phyloP scores from a whole-genome alignment of 2,329 filamentous ascomycete species.

The Arthrobotrys sinensis region DNA sequence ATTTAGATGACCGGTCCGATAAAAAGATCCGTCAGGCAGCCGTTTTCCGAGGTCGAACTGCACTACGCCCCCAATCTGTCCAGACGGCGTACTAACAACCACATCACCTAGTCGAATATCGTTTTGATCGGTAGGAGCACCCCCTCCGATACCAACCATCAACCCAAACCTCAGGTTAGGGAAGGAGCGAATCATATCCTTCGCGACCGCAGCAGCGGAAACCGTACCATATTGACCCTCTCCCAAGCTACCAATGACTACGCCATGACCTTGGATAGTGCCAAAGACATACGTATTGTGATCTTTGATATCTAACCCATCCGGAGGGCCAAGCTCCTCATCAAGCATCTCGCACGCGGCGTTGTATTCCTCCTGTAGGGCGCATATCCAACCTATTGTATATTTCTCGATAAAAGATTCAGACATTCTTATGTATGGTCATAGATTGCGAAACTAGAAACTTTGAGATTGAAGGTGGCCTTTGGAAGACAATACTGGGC shows the following conservation, averaged over 20 bases:
- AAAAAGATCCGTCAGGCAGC: not conserved
- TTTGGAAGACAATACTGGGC: too few species aligned
- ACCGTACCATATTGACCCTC: not conserved
- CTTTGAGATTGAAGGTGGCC: too few species aligned
- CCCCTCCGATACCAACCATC: conserved; percentile 15
- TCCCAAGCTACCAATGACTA: not conserved
- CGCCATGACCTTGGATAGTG: not conserved
- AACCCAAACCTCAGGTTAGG: not conserved
- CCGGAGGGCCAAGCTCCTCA: conserved; percentile 11
- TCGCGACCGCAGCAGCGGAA: not conserved
- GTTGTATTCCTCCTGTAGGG: conserved; percentile 43
- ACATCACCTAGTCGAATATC: conserved; percentile 67
- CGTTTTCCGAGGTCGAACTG: conserved; percentile 66
- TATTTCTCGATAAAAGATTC: not conserved
- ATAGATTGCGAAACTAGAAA: too few species aligned
- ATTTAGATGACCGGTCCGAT: not conserved
- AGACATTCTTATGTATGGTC: not conserved
- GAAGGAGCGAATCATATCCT: not conserved
- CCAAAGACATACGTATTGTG: conserved; percentile 30
- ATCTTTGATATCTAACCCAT: conserved; percentile 1
- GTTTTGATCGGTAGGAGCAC: conserved; percentile 61
- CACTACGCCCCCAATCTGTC: conserved; percentile 63
- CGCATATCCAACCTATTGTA: conserved; percentile 56
- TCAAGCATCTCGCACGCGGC: conserved; percentile 43
- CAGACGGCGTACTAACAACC: conserved; percentile 64